Conservation (phyloP, 2,329 filamentous ascomycete genomes). For the Botrytis elliptica region DNA sequence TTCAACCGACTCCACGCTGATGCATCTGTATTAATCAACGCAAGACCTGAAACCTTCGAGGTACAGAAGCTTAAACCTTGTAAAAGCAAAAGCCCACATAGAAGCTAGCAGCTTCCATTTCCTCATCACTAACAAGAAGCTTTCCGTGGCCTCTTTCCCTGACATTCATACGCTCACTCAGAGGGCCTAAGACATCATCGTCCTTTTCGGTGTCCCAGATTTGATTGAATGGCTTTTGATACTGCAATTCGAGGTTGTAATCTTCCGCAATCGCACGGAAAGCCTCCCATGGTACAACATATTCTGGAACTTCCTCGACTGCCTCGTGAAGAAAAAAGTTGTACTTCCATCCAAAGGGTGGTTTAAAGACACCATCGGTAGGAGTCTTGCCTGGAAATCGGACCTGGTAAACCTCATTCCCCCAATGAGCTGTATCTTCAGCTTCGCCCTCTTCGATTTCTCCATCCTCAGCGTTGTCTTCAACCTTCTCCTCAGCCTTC, state of each 20-base stretch:
- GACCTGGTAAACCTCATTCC: conserved; percentile 89
- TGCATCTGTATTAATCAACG: neutral
- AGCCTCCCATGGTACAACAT: conserved; percentile 96
- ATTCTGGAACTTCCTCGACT: conserved; percentile 94
- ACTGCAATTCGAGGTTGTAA: conserved; percentile 94
- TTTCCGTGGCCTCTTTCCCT: conserved; percentile 63
- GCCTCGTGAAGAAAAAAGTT: conserved; percentile 95
- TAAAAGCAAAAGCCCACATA: conserved; percentile 97
- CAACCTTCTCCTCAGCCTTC: conserved; percentile 42
- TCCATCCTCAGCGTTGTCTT: conserved; percentile 39
- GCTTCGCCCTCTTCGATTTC: conserved; percentile 60
- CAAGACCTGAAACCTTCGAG: neutral
- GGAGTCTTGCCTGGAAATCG: conserved; percentile 82
- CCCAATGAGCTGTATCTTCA: conserved; percentile 74
- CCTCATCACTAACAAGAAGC: conserved; percentile 74
- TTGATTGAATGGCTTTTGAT: conserved; percentile 85
- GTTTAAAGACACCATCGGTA: conserved; percentile 84
- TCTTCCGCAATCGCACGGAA: conserved; percentile 95
- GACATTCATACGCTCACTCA: conserved; percentile 97
- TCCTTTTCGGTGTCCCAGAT: conserved; percentile 92
- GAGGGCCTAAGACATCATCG: conserved; percentile 72
- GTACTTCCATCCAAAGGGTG: conserved; percentile 97
- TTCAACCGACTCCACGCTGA: neutral
- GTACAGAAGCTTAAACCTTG: conserved; percentile 63
- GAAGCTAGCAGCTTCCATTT: conserved; percentile 89